phyloP scores from a whole-genome alignment of 2,329 filamentous ascomycete species.

The Fusarium keratoplasticum region DNA sequence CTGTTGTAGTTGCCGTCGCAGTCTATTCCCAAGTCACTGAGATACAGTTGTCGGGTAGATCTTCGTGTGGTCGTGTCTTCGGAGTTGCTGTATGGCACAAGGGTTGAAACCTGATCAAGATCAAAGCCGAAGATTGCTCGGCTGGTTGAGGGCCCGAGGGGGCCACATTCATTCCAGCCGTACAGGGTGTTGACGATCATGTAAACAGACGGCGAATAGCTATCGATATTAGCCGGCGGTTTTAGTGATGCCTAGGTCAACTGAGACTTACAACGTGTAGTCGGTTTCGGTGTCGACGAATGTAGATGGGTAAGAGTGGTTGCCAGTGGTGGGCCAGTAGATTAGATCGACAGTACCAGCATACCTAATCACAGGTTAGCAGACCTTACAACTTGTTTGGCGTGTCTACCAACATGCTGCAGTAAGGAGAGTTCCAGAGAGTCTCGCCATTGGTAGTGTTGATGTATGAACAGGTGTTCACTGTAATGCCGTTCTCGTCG shows the following conservation, averaged over 20 bases:
- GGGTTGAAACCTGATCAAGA: not conserved
- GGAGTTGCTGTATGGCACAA: not conserved
- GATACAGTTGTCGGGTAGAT: not conserved
- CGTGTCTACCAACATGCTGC: not conserved
- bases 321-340: not conserved
- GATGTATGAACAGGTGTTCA: not conserved
- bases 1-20: not conserved
- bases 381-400: not conserved
- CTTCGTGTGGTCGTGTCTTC: not conserved
- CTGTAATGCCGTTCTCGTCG: not conserved
- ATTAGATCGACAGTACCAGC: not conserved
- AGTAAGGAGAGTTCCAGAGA: not conserved
- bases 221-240: not conserved
- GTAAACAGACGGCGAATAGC: not conserved
- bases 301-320: not conserved
- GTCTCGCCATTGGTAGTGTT: not conserved
- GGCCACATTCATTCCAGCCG: not conserved
- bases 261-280: not conserved
- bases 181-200: not conserved
- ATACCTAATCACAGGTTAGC: not conserved
- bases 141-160: not conserved
- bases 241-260: not conserved
- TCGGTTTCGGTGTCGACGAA: not conserved
- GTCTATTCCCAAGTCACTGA: not conserved
- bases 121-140: not conserved